These are phyloP conservation scores for Cytospora schulzeri DNA, from an alignment of 2,329 filamentous ascomycete species.

Conservation along the genomic window DNA sequence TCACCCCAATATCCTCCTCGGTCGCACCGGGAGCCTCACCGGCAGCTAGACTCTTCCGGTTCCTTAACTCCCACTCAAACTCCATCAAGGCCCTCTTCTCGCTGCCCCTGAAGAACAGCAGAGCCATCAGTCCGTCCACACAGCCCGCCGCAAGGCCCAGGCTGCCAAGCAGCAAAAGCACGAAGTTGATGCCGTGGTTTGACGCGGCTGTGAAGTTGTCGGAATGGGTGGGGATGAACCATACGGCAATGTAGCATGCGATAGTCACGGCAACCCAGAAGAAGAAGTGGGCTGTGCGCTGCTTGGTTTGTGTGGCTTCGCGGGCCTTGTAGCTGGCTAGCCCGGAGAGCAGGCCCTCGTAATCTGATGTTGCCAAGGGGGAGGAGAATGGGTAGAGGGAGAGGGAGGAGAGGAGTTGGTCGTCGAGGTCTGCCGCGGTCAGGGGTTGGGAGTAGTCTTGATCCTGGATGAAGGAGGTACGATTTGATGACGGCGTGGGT, in stretches of 20 bases:
- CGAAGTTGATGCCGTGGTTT: conserved; percentile 54
- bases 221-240: conserved; percentile 69
- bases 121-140: conserved; percentile 81
- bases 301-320: conserved; percentile 70
- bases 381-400: conserved; percentile 28
- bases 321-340: conserved; percentile 69
- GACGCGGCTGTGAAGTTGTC: conserved; percentile 6
- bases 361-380: conserved; percentile 34
- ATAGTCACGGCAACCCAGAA: conserved; percentile 67
- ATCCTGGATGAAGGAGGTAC: conserved; percentile 29
- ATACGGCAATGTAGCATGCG: conserved; percentile 77
- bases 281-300: conserved; percentile 75
- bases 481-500: conserved; percentile 33
- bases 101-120: conserved; percentile 86
- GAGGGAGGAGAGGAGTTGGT: conserved; percentile 32
- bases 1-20: conserved; percentile 8
- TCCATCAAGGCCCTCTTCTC: conserved; percentile 84
- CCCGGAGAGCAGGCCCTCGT: conserved; percentile 71
- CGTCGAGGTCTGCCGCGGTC: conserved; percentile 18
- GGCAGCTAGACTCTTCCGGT: conserved; percentile 54
- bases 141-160: conserved; percentile 75
- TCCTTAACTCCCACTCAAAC: conserved; percentile 90
- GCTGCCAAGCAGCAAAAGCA: conserved; percentile 79
- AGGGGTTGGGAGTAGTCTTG: background rate
- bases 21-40: conserved; percentile 1